Evolutionary conservation across 768 basidiomycete genomes (phyloP).

Genomic region (Suillus weaverae): DNA sequence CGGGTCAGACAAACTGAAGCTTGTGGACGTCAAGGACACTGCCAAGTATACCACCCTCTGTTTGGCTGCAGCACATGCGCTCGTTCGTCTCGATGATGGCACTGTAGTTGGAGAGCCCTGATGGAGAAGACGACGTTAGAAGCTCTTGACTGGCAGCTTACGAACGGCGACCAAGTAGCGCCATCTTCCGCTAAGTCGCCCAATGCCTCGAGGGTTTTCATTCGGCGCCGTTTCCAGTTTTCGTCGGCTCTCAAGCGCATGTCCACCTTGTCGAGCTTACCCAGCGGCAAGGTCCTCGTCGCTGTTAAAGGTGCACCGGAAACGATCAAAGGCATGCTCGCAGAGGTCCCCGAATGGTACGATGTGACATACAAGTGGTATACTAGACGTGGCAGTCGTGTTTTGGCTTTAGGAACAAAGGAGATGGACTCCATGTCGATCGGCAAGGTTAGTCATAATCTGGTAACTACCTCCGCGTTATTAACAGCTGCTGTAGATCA

Average conservation of each 20-base stretch:
- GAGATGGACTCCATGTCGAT: constrained; percentile 68
- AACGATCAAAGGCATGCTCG: constrained; percentile 89
- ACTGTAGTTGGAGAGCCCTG: constrained; percentile 93
- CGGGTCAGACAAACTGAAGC: constrained; percentile 54
- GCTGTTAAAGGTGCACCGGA: constrained; percentile 98
- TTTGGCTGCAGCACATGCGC: constrained; percentile 91
- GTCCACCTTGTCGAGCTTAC: constrained; percentile 80
- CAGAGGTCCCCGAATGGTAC: constrained; percentile 69
- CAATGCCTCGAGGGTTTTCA: constrained; percentile 61
- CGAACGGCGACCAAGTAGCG: constrained; percentile 70
- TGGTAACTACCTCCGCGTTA: not conserved
- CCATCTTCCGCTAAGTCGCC: constrained; percentile 52
- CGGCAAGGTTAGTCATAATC: constrained; percentile 57
- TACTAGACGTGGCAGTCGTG: constrained; percentile 89
- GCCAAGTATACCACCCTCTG: constrained; percentile 78
- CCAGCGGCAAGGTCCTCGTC: constrained; percentile 59
- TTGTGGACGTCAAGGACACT: constrained; percentile 79
- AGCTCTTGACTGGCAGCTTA: constrained; percentile 85
- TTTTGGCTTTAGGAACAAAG: constrained; percentile 88
- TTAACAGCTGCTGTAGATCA: constrained; percentile 57
- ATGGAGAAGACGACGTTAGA: constrained; percentile 98
- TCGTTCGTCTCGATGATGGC: constrained; percentile 93
- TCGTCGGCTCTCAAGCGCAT: constrained; percentile 97
- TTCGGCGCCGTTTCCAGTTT: constrained; percentile 95
- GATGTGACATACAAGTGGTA: constrained; percentile 96